A percentile compares a stretch with the other conserved stretches of the same genome.
phyloP scores from a whole-genome alignment of 2,329 filamentous ascomycete species.

The Penicillium sp. region DNA sequence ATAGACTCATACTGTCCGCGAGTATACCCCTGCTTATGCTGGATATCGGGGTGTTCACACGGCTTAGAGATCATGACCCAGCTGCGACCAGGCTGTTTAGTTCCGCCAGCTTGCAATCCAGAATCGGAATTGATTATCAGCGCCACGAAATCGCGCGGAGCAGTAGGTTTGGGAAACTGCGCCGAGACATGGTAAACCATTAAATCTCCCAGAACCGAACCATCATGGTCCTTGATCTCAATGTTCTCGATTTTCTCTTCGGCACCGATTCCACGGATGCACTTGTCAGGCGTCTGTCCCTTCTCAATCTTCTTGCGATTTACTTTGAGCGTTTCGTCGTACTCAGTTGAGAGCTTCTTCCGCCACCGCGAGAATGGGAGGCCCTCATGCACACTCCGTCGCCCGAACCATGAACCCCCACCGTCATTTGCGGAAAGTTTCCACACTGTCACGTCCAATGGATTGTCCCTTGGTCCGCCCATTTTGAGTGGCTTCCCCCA shows the following conservation, averaged over 20 bases:
- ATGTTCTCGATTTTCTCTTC: constrained; percentile 70
- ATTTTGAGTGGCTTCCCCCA: constrained; percentile 74
- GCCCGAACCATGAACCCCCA: constrained; percentile 84
- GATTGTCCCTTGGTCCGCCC: constrained; percentile 68
- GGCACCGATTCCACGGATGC: constrained; percentile 80
- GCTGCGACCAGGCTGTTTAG: constrained; percentile 55
- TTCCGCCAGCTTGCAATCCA: constrained; percentile 34
- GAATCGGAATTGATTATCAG: constrained; percentile 66
- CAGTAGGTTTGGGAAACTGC: constrained; percentile 84
- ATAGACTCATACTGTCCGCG: constrained; percentile 87
- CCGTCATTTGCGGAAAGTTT: constrained; percentile 78
- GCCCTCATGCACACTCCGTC: constrained; percentile 77
- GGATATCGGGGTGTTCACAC: constrained; percentile 71
- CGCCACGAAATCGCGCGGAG: constrained; percentile 84
- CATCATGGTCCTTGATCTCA: constrained; percentile 51
- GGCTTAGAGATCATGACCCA: constrained; percentile 89
- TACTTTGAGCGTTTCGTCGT: constrained; percentile 71
- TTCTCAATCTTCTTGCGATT: constrained; percentile 65
- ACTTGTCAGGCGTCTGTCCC: constrained; percentile 69
- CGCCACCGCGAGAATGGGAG: constrained; percentile 76
- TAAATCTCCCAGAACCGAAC: constrained; percentile 26
- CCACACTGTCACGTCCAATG: constrained; percentile 73
- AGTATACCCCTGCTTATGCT: constrained; percentile 69
- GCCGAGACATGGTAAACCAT: constrained; percentile 81
- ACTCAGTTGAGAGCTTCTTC: constrained; percentile 73